These are phyloP conservation scores for Penicillium hordei DNA, from an alignment of 2,329 filamentous ascomycete species.

Conservation along the genomic window DNA sequence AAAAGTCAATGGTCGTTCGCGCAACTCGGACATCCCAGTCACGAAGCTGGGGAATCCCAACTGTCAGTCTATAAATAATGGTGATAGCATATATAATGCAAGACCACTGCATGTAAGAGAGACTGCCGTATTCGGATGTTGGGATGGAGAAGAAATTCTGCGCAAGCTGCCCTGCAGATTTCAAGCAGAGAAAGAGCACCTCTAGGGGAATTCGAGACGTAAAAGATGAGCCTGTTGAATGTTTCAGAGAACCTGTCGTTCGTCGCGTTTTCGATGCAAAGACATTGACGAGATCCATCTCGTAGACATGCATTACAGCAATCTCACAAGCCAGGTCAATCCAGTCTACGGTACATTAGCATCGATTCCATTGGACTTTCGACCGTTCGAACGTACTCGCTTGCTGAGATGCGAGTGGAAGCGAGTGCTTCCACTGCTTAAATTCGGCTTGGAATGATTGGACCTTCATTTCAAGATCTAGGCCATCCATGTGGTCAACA, in stretches of 20 bases:
- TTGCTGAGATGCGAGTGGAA: background rate
- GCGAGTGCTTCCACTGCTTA: background rate
- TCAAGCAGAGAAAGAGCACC: conserved; percentile 1
- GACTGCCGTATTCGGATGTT: background rate
- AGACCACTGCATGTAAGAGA: background rate
- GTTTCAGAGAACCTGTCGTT: background rate
- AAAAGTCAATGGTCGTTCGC: background rate
- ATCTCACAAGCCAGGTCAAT: background rate
- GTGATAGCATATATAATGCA: background rate
- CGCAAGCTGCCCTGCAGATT: background rate
- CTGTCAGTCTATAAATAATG: background rate
- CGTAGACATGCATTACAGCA: background rate
- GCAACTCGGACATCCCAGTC: conserved; percentile 2
- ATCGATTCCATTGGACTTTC: background rate
- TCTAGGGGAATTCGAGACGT: background rate
- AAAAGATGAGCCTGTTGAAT: background rate
- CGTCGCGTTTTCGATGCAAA: background rate
- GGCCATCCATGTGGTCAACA: background rate
- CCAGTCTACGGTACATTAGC: background rate
- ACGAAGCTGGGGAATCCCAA: background rate
- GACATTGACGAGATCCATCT: background rate
- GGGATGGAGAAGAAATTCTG: background rate
- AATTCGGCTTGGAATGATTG: background rate
- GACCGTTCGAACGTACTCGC: background rate
- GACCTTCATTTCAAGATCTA: background rate